These are phyloP conservation scores for Simmondsia chinensis DNA, from an alignment of 148 eudicot species.

Conservation along the genomic window DNA sequence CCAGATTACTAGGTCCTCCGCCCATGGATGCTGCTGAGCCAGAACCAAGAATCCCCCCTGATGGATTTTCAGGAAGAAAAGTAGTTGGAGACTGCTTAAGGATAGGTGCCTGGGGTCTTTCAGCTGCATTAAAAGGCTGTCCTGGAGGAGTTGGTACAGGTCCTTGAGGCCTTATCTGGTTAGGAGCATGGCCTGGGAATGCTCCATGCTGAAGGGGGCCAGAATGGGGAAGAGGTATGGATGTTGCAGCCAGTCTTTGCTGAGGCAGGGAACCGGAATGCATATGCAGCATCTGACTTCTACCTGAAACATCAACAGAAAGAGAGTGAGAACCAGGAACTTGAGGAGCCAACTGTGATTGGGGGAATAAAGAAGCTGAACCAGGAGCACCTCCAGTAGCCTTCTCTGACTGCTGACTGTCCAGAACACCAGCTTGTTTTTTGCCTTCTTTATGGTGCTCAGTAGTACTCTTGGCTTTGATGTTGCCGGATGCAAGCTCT, in stretches of 20 bases:
- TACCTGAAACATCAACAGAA: constrained; percentile 24
- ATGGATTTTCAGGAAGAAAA: constrained; percentile 16
- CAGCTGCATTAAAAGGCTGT: constrained; percentile 22
- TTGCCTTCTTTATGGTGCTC: constrained; percentile 13
- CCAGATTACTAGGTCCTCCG: constrained; percentile 27
- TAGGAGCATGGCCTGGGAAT: constrained; percentile 28
- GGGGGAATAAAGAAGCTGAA: constrained; percentile 12
- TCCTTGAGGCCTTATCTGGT: constrained; percentile 50
- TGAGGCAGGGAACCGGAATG: constrained; percentile 29
- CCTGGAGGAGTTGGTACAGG: constrained; percentile 34
- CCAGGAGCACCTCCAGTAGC: constrained; percentile 17
- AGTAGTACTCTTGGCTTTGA: constrained; percentile 10
- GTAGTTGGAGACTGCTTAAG: constrained; percentile 20
- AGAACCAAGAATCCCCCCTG: constrained; percentile 25
- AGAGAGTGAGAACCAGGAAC: constrained; percentile 20
- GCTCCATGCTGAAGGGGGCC: constrained; percentile 20
- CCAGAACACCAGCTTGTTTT: constrained; percentile 19
- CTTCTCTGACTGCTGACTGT: constrained; percentile 12
- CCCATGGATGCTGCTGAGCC: constrained; percentile 25
- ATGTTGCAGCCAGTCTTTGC: constrained; percentile 28
- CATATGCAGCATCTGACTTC: constrained; percentile 25
- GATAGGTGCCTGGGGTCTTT: constrained; percentile 19
- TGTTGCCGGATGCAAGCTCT: constrained; percentile 21
- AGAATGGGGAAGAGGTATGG: constrained; percentile 18
- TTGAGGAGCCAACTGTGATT: constrained; percentile 18